These are phyloP conservation scores for Calonectria hongkongensis DNA, from an alignment of 2,329 filamentous ascomycete species.

Conservation along the genomic window DNA sequence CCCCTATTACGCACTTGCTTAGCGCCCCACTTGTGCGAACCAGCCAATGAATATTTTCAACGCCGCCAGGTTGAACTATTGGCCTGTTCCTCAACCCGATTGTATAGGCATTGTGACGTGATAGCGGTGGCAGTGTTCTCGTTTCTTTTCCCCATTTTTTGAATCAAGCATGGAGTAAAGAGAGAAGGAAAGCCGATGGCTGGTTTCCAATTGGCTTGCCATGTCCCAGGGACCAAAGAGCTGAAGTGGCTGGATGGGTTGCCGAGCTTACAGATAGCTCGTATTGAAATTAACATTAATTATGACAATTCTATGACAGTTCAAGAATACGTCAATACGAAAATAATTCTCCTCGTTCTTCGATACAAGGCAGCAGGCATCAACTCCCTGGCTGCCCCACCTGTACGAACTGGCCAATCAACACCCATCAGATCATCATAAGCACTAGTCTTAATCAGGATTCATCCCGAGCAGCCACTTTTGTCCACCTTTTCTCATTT, in stretches of 20 bases:
- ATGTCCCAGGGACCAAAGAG: not conserved
- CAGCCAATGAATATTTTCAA: conserved; percentile 20
- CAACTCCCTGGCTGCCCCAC: not conserved
- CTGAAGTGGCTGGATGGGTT: not conserved
- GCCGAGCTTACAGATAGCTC: not conserved
- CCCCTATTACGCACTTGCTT: not conserved
- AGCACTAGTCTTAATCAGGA: conserved; percentile 19
- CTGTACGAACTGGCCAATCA: conserved; percentile 45
- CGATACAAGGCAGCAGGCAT: not conserved
- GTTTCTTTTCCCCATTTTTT: not conserved
- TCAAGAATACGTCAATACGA: not conserved
- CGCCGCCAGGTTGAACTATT: not conserved
- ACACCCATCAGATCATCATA: conserved; percentile 36
- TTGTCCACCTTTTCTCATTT: not conserved
- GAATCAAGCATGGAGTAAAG: not conserved
- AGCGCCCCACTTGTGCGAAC: conserved; percentile 29
- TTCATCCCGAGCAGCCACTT: not conserved
- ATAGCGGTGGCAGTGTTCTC: not conserved
- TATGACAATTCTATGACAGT: not conserved
- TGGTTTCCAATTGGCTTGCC: not conserved
- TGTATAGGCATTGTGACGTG: not conserved
- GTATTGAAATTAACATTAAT: not conserved
- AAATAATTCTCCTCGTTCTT: not conserved
- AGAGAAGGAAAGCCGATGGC: not conserved
- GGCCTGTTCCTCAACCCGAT: not conserved